phyloP scores from a whole-genome alignment of 257 asterid genomes.

The Cinchona pubescens region DNA sequence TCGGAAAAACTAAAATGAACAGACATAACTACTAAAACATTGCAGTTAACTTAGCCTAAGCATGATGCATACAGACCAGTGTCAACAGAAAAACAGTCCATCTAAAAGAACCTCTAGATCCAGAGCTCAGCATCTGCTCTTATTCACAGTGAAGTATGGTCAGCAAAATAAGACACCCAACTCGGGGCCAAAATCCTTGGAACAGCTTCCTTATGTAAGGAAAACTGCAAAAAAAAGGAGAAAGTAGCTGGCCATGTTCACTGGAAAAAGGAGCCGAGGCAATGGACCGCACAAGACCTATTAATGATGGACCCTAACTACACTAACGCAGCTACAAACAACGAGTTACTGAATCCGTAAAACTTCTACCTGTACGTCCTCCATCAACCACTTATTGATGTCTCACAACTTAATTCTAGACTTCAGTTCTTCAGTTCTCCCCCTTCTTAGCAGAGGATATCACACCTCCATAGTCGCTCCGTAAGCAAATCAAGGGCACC shows the following conservation, averaged over 20 bases:
- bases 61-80: background rate
- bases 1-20: conserved; percentile 24
- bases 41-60: conserved; percentile 23
- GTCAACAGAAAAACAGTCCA: conserved; percentile 25
- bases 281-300: conserved; percentile 36
- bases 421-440: background rate
- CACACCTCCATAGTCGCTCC: conserved; percentile 81
- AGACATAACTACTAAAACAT: background rate
- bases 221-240: conserved; percentile 58
- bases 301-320: conserved; percentile 45
- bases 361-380: conserved; percentile 18
- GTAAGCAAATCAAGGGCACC: conserved; percentile 42
- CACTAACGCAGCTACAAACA: conserved; percentile 32
- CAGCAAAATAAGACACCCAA: conserved; percentile 31
- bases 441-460: conserved; percentile 53
- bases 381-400: background rate
- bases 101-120: conserved; percentile 29
- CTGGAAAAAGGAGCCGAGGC: conserved; percentile 51
- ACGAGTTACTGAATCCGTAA: conserved; percentile 19
- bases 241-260: conserved; percentile 31
- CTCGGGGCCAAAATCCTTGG: conserved; percentile 31
- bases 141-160: conserved; percentile 43
- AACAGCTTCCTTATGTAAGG: conserved; percentile 42
- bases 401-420: background rate
- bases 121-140: conserved; percentile 36